A percentile compares a stretch with the other conserved stretches of the same genome.
Conservation (phyloP, 1,139 yeast genomes). For the Candida sanyaensis region DNA sequence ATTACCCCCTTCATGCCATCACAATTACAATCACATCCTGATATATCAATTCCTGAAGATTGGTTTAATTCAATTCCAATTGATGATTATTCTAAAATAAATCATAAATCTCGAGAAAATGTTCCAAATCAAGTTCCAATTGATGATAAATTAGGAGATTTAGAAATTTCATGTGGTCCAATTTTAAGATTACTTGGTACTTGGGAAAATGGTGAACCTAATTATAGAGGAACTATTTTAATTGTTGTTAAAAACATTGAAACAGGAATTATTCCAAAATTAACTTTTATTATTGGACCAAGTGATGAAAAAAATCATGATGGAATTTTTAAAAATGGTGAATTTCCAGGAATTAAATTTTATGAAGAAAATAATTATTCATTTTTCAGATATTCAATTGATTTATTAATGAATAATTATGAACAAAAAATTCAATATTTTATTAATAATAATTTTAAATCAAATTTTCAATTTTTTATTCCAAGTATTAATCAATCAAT, state of each 20-base stretch:
- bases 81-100: slow-evolving; percentile 28
- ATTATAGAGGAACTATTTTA: slow-evolving; percentile 68
- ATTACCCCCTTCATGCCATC: slow-evolving; percentile 1
- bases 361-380: slow-evolving; percentile 43
- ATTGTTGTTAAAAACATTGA: slow-evolving; percentile 53
- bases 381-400: slow-evolving; percentile 66
- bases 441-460: slow-evolving; percentile 46
- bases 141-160: slow-evolving; percentile 23
- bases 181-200: slow-evolving; percentile 66
- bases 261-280: slow-evolving; percentile 32
- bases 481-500: slow-evolving; percentile 64
- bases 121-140: slow-evolving; percentile 14
- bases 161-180: slow-evolving; percentile 77
- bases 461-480: slow-evolving; percentile 51
- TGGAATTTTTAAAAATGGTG: slow-evolving; percentile 31
- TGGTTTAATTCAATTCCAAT: slow-evolving; percentile 36
- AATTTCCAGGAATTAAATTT: slow-evolving; percentile 45
- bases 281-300: slow-evolving; percentile 45
- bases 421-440: slow-evolving; percentile 67
- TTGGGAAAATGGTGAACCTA: slow-evolving; percentile 41
- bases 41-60: slow-evolving; percentile 7
- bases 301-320: slow-evolving; percentile 16
- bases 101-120: slow-evolving; percentile 23
- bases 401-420: slow-evolving; percentile 40
- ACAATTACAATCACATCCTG: neutral